Evolutionary conservation across 345 rosid genomes (phyloP).

Genomic region (Arabidopsis suecica): DNA sequence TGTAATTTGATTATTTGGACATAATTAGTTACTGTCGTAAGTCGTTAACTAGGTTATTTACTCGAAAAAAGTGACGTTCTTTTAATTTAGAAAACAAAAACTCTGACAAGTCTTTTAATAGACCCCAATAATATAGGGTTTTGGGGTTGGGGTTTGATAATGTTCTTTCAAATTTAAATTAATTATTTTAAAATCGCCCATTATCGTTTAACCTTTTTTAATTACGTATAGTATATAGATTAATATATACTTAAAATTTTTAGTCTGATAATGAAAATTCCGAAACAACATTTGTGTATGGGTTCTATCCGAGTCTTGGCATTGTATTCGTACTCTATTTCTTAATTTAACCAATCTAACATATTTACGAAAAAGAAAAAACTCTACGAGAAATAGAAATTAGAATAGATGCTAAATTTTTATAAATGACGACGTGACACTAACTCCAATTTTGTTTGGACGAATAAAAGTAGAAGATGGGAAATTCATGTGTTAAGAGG

Average conservation of each 20-base stretch:
- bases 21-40: conserved; percentile 9
- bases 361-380: not conserved
- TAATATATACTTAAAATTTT: not conserved
- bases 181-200: no score
- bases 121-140: not conserved
- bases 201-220: not conserved
- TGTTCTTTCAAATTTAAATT: no score
- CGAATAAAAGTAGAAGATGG: conserved; percentile 36
- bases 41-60: conserved; percentile 1
- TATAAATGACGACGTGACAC: conserved; percentile 14
- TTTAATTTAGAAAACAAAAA: not conserved
- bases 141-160: not conserved
- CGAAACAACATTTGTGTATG: not conserved
- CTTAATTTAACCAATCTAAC: conserved; percentile 27
- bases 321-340: conserved; percentile 31
- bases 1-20: conserved; percentile 7
- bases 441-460: conserved; percentile 12
- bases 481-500: conserved; percentile 39
- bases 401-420: conserved; percentile 11
- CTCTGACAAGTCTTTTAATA: not conserved
- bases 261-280: conserved; percentile 5
- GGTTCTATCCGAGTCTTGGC: not conserved
- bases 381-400: conserved; percentile 10
- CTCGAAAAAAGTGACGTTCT: not conserved
- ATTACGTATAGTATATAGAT: not conserved